Percentiles rank a stretch among this genome's conserved stretches.
Conservation (phyloP, 805 yeast species). For the Hanseniaspora lachancei region DNA sequence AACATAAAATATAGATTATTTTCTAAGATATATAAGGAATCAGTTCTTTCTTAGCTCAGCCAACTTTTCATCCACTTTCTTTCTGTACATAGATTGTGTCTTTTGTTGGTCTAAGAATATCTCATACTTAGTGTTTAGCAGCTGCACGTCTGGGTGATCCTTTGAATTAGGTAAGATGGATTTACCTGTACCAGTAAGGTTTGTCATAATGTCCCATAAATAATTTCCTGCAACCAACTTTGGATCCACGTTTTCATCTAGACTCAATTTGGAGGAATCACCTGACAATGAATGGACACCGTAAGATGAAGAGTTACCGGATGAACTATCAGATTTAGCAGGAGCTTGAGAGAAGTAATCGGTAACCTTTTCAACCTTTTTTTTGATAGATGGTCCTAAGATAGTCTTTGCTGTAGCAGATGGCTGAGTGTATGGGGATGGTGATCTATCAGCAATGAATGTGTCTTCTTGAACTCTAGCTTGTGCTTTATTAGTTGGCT, state of each 20-base stretch:
- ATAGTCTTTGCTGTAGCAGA: conserved; percentile 38
- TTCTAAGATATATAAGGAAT: neutral
- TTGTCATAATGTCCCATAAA: conserved; percentile 79
- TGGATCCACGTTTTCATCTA: conserved; percentile 1
- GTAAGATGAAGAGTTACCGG: neutral
- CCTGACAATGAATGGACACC: neutral
- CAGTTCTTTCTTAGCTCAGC: neutral
- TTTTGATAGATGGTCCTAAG: conserved; percentile 41
- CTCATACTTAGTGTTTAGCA: conserved; percentile 68
- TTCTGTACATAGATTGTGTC: conserved; percentile 66
- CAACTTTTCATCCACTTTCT: conserved; percentile 39
- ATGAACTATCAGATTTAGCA: conserved; percentile 34
- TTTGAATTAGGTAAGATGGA: conserved; percentile 56
- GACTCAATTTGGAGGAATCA: neutral
- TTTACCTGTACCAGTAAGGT: conserved; percentile 70
- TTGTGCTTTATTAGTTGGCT: conserved; percentile 12
- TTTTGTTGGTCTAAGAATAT: conserved; percentile 79
- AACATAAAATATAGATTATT: neutral
- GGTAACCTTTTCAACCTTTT: neutral
- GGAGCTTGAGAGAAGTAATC: conserved; percentile 20
- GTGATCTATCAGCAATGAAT: conserved; percentile 19
- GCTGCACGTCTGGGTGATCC: conserved; percentile 49
- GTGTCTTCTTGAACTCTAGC: conserved; percentile 10
- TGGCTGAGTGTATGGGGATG: conserved; percentile 70
- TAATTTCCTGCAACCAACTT: conserved; percentile 37